Evolutionary conservation across 805 yeast species (phyloP).

Genomic region (Starmera amethionina): DNA sequence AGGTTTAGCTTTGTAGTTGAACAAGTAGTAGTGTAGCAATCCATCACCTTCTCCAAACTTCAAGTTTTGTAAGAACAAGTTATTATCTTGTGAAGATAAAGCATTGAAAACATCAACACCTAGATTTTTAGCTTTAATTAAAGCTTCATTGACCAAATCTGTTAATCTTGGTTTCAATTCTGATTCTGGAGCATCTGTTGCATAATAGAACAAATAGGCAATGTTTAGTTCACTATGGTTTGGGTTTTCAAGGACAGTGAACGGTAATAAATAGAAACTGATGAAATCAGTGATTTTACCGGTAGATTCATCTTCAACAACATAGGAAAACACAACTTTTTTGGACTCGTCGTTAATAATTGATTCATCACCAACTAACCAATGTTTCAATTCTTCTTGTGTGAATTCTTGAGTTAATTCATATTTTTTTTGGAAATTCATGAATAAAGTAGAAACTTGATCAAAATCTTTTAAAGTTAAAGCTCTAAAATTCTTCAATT

Average conservation of each 20-base stretch:
- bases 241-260: constrained; percentile 63
- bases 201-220: constrained; percentile 87
- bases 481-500: constrained; percentile 37
- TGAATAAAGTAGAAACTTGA: constrained; percentile 49
- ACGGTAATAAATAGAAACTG: constrained; percentile 84
- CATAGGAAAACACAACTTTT: constrained; percentile 65
- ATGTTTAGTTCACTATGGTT: constrained; percentile 62
- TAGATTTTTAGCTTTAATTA: constrained; percentile 57
- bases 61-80: constrained; percentile 68
- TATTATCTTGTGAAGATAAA: constrained; percentile 81
- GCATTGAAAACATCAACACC: constrained; percentile 92
- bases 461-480: constrained; percentile 55
- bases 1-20: constrained; percentile 80
- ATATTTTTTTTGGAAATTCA: constrained; percentile 54
- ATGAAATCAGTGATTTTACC: constrained; percentile 78
- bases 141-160: constrained; percentile 59
- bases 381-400: constrained; percentile 67
- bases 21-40: constrained; percentile 76
- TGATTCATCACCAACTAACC: constrained; percentile 53
- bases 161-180: constrained; percentile 50
- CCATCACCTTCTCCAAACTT: constrained; percentile 96
- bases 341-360: constrained; percentile 21
- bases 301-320: constrained; percentile 41
- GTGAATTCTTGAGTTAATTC: constrained; percentile 64
- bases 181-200: constrained; percentile 31